phyloP scores from a whole-genome alignment of 2,329 filamentous ascomycete genomes.

The Escovopsis sp. region DNA sequence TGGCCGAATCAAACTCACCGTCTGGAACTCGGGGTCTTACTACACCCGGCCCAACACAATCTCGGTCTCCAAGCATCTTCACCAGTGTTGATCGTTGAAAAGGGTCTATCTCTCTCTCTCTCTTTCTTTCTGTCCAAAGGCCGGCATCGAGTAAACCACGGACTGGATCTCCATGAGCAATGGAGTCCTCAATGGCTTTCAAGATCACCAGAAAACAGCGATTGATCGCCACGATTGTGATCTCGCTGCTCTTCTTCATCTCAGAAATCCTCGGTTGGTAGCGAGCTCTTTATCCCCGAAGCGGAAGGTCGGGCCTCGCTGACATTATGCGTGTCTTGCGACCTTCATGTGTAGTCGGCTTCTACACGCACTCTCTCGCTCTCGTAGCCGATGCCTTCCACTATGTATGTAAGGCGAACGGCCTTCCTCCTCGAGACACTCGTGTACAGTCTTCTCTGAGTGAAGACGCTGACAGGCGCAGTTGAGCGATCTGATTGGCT shows the following conservation, averaged over 20 bases:
- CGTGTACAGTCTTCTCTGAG: too few relatives aligned
- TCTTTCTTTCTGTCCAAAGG: too few relatives aligned
- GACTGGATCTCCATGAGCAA: too few relatives aligned
- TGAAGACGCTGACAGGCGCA: conserved; percentile 16
- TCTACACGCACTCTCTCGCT: conserved; percentile 56
- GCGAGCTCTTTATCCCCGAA: not conserved
- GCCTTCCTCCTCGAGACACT: too few relatives aligned
- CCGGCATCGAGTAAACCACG: too few relatives aligned
- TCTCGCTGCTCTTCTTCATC: conserved; percentile 36
- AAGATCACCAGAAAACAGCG: conserved; percentile 25
- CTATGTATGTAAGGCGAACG: conserved; percentile 33
- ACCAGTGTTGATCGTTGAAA: too few relatives aligned
- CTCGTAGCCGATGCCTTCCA: conserved; percentile 68
- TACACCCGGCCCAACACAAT: not conserved
- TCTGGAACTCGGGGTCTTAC: not conserved
- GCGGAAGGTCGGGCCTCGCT: too few relatives aligned
- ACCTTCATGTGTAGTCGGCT: conserved; percentile 34
- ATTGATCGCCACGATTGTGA: conserved; percentile 31
- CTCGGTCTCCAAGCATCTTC: too few relatives aligned
- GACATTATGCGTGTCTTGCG: not conserved
- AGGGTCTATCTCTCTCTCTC: too few relatives aligned
- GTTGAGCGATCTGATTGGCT: conserved; percentile 58
- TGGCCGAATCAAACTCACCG: not conserved
- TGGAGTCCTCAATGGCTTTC: conserved; percentile 1
- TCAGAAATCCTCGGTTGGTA: conserved; percentile 32